Evolutionary conservation across 768 basidiomycete genomes (phyloP).

Genomic region (Tulasnella sp.): DNA sequence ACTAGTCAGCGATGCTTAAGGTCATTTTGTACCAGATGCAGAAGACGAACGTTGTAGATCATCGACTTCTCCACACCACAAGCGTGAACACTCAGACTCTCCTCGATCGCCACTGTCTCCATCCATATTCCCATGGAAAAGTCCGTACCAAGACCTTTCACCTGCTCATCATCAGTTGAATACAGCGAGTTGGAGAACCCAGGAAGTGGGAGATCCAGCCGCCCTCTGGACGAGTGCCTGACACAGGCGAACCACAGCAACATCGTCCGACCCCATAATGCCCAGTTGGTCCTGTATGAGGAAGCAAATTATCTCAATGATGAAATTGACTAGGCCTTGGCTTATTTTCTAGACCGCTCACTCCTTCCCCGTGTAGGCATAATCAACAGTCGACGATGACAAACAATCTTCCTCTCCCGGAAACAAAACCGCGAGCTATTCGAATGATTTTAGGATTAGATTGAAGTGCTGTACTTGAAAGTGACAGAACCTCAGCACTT

Average conservation of each 20-base stretch:
- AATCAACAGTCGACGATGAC: neutral
- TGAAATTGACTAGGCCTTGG: neutral
- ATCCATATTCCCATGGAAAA: slow-evolving; percentile 5
- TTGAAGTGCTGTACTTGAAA: too few relatives aligned
- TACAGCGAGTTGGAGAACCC: neutral
- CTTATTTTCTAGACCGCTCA: neutral
- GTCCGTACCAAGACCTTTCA: neutral
- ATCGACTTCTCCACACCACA: slow-evolving; percentile 2
- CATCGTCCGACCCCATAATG: slow-evolving; percentile 9
- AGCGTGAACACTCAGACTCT: neutral
- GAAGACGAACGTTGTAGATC: neutral
- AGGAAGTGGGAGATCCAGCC: neutral
- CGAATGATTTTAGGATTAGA: neutral
- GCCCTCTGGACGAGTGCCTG: neutral
- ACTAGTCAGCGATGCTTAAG: too few relatives aligned
- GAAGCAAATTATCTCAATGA: neutral
- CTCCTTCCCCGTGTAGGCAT: slow-evolving; percentile 8
- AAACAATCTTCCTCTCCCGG: slow-evolving; percentile 13
- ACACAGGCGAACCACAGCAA: slow-evolving; percentile 9
- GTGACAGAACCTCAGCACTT: too few relatives aligned
- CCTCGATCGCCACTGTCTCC: slow-evolving; percentile 12
- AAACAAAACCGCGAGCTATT: slow-evolving; percentile 13
- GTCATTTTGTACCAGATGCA: too few relatives aligned
- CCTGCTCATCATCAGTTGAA: neutral
- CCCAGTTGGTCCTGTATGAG: slow-evolving; percentile 1